These are phyloP conservation scores for Boletus subluridellus DNA, from an alignment of 1,284 basidiomycete genomes.

Conservation along the genomic window DNA sequence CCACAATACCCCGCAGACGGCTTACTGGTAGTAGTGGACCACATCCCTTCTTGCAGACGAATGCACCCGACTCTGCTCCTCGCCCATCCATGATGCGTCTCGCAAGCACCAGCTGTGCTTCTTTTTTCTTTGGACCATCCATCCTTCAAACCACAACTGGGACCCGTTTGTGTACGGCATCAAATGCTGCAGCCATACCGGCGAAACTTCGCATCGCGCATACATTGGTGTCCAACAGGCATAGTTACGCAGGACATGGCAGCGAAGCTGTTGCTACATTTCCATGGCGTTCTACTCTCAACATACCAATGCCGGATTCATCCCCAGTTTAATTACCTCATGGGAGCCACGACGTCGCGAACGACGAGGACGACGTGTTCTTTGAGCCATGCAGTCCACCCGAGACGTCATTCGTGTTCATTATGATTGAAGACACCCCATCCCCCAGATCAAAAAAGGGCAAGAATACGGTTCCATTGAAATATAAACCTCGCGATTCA, in stretches of 20 bases:
- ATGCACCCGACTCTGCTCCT: conserved; percentile 26
- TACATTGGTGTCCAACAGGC: conserved; percentile 41
- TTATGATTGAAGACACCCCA: conserved; percentile 52
- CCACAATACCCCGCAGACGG: conserved; percentile 32
- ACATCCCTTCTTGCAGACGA: conserved; percentile 19
- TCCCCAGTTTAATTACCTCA: conserved; percentile 39
- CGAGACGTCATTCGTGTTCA: conserved; percentile 55
- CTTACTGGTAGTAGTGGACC: conserved; percentile 36
- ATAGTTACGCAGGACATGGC: no score
- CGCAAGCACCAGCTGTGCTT: conserved; percentile 54
- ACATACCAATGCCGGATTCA: conserved; percentile 46
- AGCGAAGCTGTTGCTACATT: no score
- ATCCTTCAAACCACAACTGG: conserved; percentile 40
- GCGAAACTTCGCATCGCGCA: conserved; percentile 20
- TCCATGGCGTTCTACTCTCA: conserved; percentile 37
- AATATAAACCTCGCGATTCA: no score
- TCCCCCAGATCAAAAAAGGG: conserved; percentile 38
- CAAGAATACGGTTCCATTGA: no score
- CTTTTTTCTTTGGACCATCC: conserved; percentile 68
- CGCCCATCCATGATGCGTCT: conserved; percentile 35
- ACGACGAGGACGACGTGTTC: conserved; percentile 32
- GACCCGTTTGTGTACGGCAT: conserved; percentile 24
- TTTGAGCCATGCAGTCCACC: conserved; percentile 35
- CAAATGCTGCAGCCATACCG: conserved; percentile 12
- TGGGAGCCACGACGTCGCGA: conserved; percentile 27